Percentiles rank a stretch among this genome's conserved stretches.
phyloP scores from a whole-genome alignment of 2,329 filamentous ascomycete genomes.

The Metarhizium brunneum region DNA sequence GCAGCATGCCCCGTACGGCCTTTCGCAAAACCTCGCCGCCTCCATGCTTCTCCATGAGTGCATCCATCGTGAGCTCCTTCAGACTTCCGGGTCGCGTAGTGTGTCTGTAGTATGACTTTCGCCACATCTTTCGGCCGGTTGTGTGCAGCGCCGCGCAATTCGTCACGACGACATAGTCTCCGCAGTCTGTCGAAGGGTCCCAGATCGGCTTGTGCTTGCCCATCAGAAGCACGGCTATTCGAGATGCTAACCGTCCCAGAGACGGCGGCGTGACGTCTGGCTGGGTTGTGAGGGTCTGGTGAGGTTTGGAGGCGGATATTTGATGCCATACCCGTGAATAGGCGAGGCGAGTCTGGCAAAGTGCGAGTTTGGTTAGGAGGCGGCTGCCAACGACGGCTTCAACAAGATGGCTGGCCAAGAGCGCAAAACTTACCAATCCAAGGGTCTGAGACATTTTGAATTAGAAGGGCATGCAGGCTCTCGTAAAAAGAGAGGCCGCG shows the following conservation, averaged over 20 bases:
- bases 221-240: constrained; percentile 84
- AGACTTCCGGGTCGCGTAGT: constrained; percentile 83
- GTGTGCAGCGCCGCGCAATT: constrained; percentile 79
- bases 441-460: constrained; percentile 63
- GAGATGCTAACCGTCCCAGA: constrained; percentile 81
- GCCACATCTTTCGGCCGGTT: constrained; percentile 84
- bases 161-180: constrained; percentile 94
- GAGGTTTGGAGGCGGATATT: constrained; percentile 60
- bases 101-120: constrained; percentile 95
- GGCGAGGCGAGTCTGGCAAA: constrained; percentile 74
- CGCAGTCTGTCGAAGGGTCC: constrained; percentile 95
- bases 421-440: constrained; percentile 50
- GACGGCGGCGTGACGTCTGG: constrained; percentile 57
- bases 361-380: neutral
- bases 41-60: constrained; percentile 87
- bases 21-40: constrained; percentile 84
- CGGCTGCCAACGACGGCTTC: neutral
- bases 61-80: constrained; percentile 86
- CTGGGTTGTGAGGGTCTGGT: constrained; percentile 50
- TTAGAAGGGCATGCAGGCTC: constrained; percentile 10
- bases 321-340: constrained; percentile 96
- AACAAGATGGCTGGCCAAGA: neutral
- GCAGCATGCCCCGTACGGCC: constrained; percentile 93
- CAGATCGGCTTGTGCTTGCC: constrained; percentile 99
- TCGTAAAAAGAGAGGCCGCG: constrained; percentile 1